phyloP scores from a whole-genome alignment of 768 basidiomycete species.

The Termitomyces sp. region DNA sequence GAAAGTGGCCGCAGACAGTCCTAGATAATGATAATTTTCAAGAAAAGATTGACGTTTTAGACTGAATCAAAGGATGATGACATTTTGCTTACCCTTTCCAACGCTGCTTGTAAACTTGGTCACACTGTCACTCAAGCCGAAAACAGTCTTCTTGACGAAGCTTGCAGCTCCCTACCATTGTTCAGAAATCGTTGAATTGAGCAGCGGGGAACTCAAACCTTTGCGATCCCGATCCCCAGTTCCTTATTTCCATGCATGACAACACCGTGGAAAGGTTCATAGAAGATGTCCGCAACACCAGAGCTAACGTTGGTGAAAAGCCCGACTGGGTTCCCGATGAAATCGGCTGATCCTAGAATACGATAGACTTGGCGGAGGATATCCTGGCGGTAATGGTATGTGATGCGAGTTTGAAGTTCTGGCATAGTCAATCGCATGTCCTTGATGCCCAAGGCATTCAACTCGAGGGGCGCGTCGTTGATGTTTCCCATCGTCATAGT shows the following conservation, averaged over 20 bases:
- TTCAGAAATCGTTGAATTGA: neutral
- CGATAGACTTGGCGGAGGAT: slow-evolving; percentile 92
- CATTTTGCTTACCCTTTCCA: slow-evolving; percentile 66
- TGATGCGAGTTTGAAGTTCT: slow-evolving; percentile 77
- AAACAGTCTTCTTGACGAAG: slow-evolving; percentile 98
- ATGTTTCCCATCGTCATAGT: slow-evolving; percentile 97
- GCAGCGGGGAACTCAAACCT: slow-evolving; percentile 39
- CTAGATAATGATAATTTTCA: slow-evolving; percentile 28
- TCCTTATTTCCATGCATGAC: slow-evolving; percentile 96
- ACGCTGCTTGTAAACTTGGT: slow-evolving; percentile 98
- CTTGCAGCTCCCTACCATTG: slow-evolving; percentile 81
- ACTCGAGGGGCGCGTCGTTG: slow-evolving; percentile 89
- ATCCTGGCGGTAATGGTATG: slow-evolving; percentile 92
- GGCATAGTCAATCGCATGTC: slow-evolving; percentile 87
- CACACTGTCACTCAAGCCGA: slow-evolving; percentile 91
- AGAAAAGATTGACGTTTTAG: neutral
- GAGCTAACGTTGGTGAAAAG: slow-evolving; percentile 98
- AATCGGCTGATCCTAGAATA: slow-evolving; percentile 96
- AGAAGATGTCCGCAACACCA: slow-evolving; percentile 97
- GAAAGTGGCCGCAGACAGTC: slow-evolving; percentile 93
- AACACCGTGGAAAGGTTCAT: slow-evolving; percentile 95
- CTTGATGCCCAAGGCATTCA: slow-evolving; percentile 92
- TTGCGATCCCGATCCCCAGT: slow-evolving; percentile 89
- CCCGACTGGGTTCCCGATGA: slow-evolving; percentile 93
- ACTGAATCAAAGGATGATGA: neutral